phyloP scores from a whole-genome alignment of 352 stramenopile genomes.

The Phytopythium ostracodes region DNA sequence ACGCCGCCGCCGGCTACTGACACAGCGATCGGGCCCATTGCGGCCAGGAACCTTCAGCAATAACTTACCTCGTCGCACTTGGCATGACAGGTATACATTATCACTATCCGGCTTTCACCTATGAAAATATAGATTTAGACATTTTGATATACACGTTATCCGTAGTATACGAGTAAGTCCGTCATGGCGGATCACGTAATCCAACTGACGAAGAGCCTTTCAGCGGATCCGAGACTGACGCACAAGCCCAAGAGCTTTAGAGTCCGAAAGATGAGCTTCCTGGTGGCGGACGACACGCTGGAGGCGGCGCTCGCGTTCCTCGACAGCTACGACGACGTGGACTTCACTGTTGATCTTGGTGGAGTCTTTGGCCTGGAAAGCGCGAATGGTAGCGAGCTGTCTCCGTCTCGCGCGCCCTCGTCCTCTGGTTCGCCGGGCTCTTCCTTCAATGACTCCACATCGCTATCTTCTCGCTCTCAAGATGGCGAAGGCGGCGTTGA shows the following conservation, averaged over 20 bases:
- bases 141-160: too few relatives aligned
- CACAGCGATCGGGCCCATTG: constrained; percentile 11
- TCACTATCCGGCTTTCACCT: too few relatives aligned
- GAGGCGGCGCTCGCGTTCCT: constrained; percentile 29
- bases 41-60: too few relatives aligned
- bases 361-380: neutral
- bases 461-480: neutral
- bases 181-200: neutral
- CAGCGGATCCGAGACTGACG: neutral
- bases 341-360: neutral
- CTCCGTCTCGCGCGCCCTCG: neutral
- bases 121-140: too few relatives aligned
- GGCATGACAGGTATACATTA: too few relatives aligned
- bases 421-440: neutral
- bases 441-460: neutral
- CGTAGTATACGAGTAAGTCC: too few relatives aligned
- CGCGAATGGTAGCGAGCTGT: neutral
- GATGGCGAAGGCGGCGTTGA: neutral
- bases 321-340: constrained; percentile 16
- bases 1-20: constrained; percentile 13
- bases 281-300: constrained; percentile 21
- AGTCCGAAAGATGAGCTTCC: constrained; percentile 3
- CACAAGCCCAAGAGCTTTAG: neutral
- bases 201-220: neutral
- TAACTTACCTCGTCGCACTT: too few relatives aligned